phyloP scores from a whole-genome alignment of 2,329 filamentous ascomycete genomes.

The Clonostachys sp. region DNA sequence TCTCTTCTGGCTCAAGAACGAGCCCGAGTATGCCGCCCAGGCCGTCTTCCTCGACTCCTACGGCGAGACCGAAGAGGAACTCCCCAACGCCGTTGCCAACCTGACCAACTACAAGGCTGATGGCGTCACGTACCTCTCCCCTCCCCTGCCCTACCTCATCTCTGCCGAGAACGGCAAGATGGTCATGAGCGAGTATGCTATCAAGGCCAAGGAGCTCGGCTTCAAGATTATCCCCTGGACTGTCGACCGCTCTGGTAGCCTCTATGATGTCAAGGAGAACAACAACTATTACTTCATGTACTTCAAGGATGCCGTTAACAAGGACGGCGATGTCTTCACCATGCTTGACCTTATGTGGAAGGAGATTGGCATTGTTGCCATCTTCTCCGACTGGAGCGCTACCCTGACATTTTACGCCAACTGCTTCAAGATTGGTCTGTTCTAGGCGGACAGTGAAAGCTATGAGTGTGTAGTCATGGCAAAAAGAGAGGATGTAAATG shows the following conservation, averaged over 20 bases:
- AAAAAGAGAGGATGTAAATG: not conserved
- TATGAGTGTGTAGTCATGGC: not conserved
- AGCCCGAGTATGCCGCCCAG: slow-evolving; percentile 56
- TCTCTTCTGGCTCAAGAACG: slow-evolving; percentile 61
- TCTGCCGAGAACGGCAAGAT: slow-evolving; percentile 46
- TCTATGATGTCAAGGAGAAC: slow-evolving; percentile 39
- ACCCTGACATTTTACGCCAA: slow-evolving; percentile 70
- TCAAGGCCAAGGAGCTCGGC: slow-evolving; percentile 52
- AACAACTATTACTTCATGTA: slow-evolving; percentile 52
- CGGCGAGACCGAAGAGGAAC: slow-evolving; percentile 46
- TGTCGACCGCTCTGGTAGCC: slow-evolving; percentile 60
- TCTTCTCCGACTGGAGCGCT: slow-evolving; percentile 68
- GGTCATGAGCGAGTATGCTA: slow-evolving; percentile 59
- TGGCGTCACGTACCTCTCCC: slow-evolving; percentile 59
- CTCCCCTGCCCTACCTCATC: slow-evolving; percentile 59
- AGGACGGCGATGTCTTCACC: slow-evolving; percentile 63
- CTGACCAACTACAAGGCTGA: slow-evolving; percentile 49
- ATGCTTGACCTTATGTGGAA: slow-evolving; percentile 60
- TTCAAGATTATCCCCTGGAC: slow-evolving; percentile 66
- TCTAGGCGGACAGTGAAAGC: not conserved
- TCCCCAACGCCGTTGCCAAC: slow-evolving; percentile 48
- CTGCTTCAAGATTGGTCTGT: slow-evolving; percentile 45
- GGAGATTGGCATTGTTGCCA: slow-evolving; percentile 54
- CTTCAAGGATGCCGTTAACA: slow-evolving; percentile 47
- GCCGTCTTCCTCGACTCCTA: slow-evolving; percentile 62